Evolutionary conservation across 2,329 filamentous ascomycete genomes (phyloP), one percentile per base, ranked within the genome.

Genomic region (Microcera coccophila): DNA sequence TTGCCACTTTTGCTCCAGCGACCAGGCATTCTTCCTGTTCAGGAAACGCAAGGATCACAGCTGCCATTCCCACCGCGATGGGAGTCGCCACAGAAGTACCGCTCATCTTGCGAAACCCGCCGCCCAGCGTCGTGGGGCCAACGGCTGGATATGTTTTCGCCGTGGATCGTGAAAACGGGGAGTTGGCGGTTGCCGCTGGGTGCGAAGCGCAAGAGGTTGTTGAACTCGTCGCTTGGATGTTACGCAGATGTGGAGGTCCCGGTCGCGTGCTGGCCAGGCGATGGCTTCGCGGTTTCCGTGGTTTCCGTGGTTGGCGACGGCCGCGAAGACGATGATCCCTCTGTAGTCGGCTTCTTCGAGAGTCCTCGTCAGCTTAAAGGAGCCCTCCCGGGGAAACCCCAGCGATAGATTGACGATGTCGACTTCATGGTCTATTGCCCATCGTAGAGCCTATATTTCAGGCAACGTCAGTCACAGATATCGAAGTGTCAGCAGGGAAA

Each of bases 331-430:
- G 15, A 39, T 41, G 19, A 48, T 43, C 1, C 41, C 48, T 5
- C 36, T 20, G n/a, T 18, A 1, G 3, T 41, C 39, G 18, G 42
- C 48, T 17, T 43, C 38, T 5, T 36, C 37, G 3, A 50, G 31
- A n/a, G 41, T 37, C 14, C 26, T 22, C 3, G 39, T 45, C 12
- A 50, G 39, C 2, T 50, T 42, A 22, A 45, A 47, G 10, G 45
- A 50, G 16, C 47, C 41, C 1, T 36, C 38, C n/a, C 38, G 28
- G 1, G 36, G n/a, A 21, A 50, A 50, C 0, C 48, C 48, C 17
- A 50, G 41, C 16, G 48, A 50, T 32, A 50, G 44, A 22, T 50
- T 50, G 39, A 50, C 36, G 28, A 48, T 48, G 3, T 48, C 40
- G 4, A 50, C 42, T 3, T 41, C 20, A 14, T 45, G 44, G 8